Evolutionary conservation across 164 flowering plant species (phyloP).

Genomic region (Liquidambar formosana): DNA sequence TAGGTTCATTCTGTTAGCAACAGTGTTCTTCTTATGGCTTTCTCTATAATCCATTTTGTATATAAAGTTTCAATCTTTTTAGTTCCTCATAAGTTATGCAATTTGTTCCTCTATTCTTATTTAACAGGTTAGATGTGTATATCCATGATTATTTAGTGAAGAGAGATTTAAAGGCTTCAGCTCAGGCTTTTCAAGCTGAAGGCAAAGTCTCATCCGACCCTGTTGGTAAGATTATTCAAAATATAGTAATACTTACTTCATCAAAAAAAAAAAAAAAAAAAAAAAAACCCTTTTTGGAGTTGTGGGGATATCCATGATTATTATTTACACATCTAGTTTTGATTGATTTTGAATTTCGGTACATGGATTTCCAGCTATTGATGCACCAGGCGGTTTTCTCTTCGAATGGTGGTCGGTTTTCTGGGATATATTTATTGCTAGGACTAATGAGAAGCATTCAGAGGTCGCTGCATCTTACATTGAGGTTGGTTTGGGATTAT

Average conservation of each 20-base stretch:
- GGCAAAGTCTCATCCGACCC: conserved; percentile 85
- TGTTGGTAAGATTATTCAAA: conserved; percentile 42
- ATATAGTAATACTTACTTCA: too few relatives aligned
- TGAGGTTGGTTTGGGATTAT: conserved; percentile 46
- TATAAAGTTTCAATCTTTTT: background rate
- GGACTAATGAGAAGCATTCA: conserved; percentile 77
- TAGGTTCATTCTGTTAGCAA: background rate
- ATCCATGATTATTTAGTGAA: conserved; percentile 75
- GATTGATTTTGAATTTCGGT: conserved; percentile 12
- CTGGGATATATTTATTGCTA: conserved; percentile 77
- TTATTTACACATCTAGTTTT: background rate
- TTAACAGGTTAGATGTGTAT: conserved; percentile 71
- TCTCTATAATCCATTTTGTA: background rate
- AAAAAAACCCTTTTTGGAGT: background rate
- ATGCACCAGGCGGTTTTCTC: conserved; percentile 78
- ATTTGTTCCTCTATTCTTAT: background rate
- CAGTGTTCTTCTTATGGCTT: background rate
- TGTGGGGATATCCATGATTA: background rate
- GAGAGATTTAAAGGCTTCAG: conserved; percentile 72
- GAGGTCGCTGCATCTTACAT: conserved; percentile 80
- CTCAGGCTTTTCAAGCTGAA: conserved; percentile 80
- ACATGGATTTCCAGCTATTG: conserved; percentile 53
- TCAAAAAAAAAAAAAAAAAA: background rate
- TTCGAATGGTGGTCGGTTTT: conserved; percentile 85
- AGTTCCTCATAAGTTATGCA: background rate